Evolutionary conservation across 371 early-diverging fungal genomes (phyloP).

Genomic region (Entomophthora muscae): DNA sequence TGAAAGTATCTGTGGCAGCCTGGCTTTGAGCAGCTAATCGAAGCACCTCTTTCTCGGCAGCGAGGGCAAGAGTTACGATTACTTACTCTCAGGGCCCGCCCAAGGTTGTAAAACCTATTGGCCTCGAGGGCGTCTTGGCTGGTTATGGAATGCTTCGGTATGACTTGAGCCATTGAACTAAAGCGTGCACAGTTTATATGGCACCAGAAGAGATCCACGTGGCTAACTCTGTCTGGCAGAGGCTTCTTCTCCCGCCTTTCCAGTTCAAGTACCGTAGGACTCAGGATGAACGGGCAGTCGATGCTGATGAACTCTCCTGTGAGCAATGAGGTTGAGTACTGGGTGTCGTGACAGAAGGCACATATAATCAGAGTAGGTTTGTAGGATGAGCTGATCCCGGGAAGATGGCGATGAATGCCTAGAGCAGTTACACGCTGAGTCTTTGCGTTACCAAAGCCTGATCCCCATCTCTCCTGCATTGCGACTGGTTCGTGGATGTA

Average conservation of each 20-base stretch:
- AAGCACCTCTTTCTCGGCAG: slow-evolving; percentile 72
- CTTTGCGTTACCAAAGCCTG: background rate
- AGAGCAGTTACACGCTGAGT: background rate
- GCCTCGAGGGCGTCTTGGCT: slow-evolving; percentile 9
- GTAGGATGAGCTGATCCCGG: background rate
- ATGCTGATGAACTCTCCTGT: slow-evolving; percentile 4
- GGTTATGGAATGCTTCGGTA: slow-evolving; percentile 21
- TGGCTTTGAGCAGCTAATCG: slow-evolving; percentile 75
- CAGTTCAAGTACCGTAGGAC: background rate
- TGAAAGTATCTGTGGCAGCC: slow-evolving; percentile 72
- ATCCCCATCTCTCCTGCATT: background rate
- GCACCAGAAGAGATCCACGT: slow-evolving; percentile 42
- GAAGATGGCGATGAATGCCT: slow-evolving; percentile 1
- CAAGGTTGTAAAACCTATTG: slow-evolving; percentile 62
- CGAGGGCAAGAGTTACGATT: slow-evolving; percentile 37
- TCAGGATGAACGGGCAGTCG: slow-evolving; percentile 1
- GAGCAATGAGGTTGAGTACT: background rate
- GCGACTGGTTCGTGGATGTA: background rate
- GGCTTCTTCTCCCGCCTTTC: slow-evolving; percentile 13
- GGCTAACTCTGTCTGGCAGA: background rate
- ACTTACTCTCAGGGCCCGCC: slow-evolving; percentile 50
- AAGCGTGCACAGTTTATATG: slow-evolving; percentile 70
- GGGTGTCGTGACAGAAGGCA: slow-evolving; percentile 3
- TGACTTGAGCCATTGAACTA: slow-evolving; percentile 11
- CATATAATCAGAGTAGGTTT: background rate